Base-by-base conservation (phyloP, 495 filamentous ascomycete species). In the Evansstolkia leycettana region DNA sequence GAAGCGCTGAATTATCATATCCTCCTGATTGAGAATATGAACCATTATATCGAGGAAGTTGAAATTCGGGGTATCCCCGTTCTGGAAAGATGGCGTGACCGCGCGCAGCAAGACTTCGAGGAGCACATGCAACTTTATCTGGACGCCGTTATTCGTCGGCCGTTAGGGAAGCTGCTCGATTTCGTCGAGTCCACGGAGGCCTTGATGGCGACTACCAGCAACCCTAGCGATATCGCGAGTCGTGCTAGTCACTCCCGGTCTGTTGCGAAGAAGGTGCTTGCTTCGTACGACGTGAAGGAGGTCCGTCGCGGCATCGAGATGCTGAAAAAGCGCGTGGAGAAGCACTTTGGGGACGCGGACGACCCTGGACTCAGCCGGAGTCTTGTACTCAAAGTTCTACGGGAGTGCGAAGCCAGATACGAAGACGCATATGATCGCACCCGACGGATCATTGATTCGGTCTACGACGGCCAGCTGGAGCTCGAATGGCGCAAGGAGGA, bases 11-110 rank as follows among this genome's bases (percentile, higher is more conserved):
- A 96, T 53, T 93, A 93, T 60, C 87, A 95, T 53, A 94, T 96
- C 47, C 72, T 94, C 32, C 72, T 96, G 20, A 95, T 96, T 40
- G 89, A 96, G 55, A 96, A 96, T 52, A 94, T 95, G 89, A 90
- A 94, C 52, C 87, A 94, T 53, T 94, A 89, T 55, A 64, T 88
- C 7, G 87, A 95, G 46, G 89, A 95, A 52, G 78, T 93, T 7
- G 82, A 90, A 42, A 65, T 78, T n/a, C 70, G 75, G 26, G 63
- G 64, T 12, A 75, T 88, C 36, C 69, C 78, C 1, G 75, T 93
- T 10, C 67, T 96, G 5, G 75, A 79, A 40, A 77, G 82, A 40
- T 94, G 87, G 84, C 74, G 71, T 46, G 72, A 76, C 33, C 75
- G 76, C 18, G 89, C 89, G 1, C 62, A 70, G 17, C 68, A 74